Evolutionary conservation across 192 early-diverging fungal species (phyloP), one percentile per base, ranked within the genome.

Genomic region (Linnemannia elongata): DNA sequence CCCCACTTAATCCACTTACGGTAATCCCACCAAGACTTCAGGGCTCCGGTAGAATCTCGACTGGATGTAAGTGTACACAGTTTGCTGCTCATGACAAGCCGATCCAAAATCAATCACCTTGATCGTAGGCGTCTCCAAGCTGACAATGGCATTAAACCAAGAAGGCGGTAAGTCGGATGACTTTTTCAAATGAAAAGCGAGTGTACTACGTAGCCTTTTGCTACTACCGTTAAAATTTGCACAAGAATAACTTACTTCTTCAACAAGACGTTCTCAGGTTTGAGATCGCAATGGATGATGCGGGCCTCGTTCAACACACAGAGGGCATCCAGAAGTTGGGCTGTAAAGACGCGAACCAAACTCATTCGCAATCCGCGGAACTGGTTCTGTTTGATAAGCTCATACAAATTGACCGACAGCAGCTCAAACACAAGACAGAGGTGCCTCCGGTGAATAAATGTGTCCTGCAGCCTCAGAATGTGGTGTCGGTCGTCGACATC

Each of bases 91-190:
- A 76, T 97, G 95, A 82, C 98, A 99, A 0, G 98, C 98, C 4
- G 96, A 97, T n/a, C 98, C 98, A 92, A 99, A 98, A 91, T 99
- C 98, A 74, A 99, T 99, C 30, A 99, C 96, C 88, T 99, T 99
- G 87, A 99, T 95, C 9, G 94, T 93, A 7, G 98, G 97, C 55
- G 96, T 96, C 83, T 97, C 96, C 78, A 97, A 90, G 73, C 97
- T 97, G 57, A 27, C 24, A 9, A 63, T 35, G 76, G 24, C n/a
- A n/a, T 52, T 69, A 69, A 47, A 55, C 0, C 8, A 13, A 63
- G 22, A 10, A 27, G 52, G 35, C 30, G 41, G 38, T 33, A 6
- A 71, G 12, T 42, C 38, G 38, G 72, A 24, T 18, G 74, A n/a
- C n/a, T n/a, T 30, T 45, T 24, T 44, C 30, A 18, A 44, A 52